Conservation (phyloP, 495 filamentous ascomycete genomes). For the Xylaria scruposa region DNA sequence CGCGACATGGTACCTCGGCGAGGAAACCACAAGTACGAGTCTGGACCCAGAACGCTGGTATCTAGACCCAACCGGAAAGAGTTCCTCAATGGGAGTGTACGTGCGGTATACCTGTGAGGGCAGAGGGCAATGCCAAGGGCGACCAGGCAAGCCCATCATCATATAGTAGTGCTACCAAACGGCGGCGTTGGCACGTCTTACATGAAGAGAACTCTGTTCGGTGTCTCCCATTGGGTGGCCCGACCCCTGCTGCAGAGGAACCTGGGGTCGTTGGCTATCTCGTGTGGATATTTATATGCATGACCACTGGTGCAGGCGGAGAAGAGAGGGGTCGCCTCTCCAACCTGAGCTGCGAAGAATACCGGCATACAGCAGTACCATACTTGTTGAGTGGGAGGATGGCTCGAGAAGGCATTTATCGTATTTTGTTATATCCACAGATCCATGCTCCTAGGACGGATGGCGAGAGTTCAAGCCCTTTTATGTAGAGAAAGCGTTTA, state of each 20-base stretch:
- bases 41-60: constrained; percentile 11
- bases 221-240: constrained; percentile 3
- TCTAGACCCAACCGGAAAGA: constrained; percentile 12
- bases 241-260: constrained; percentile 12
- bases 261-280: constrained; percentile 19
- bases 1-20: constrained; percentile 2
- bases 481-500: background rate
- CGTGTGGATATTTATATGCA: constrained; percentile 10
- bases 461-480: background rate
- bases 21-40: constrained; percentile 2
- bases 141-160: constrained; percentile 16
- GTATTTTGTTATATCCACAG: background rate
- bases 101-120: background rate
- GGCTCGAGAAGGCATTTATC: background rate
- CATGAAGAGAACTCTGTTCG: constrained; percentile 6
- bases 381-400: background rate
- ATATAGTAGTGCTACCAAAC: constrained; percentile 3
- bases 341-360: background rate
- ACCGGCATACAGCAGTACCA: background rate
- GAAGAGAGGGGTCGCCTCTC: constrained; percentile 13
- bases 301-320: constrained; percentile 1
- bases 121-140: background rate
- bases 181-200: constrained; percentile 19
- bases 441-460: background rate
- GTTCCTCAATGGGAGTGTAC: constrained; percentile 4